A percentile compares a stretch with the other conserved stretches of the same genome.
phyloP scores from a whole-genome alignment of 2,329 filamentous ascomycete species.

The Cercospora berteroae region DNA sequence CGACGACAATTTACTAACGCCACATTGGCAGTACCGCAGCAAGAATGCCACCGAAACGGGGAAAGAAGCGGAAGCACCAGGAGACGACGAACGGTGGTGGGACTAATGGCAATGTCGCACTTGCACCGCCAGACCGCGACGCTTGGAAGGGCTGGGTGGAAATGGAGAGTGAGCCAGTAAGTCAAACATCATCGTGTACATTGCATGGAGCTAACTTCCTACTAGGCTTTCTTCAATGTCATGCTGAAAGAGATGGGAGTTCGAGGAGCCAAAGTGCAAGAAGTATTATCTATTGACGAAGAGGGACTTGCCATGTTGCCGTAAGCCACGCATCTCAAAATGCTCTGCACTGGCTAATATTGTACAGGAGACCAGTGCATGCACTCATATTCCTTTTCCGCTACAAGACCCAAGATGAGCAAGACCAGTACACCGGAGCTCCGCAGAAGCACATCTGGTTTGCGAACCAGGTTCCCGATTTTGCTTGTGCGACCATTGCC shows the following conservation, averaged over 20 bases:
- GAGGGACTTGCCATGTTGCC: constrained; percentile 62
- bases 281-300: constrained; percentile 72
- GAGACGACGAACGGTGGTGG: constrained; percentile 41
- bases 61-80: constrained; percentile 26
- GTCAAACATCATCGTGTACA: constrained; percentile 28
- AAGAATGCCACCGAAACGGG: constrained; percentile 28
- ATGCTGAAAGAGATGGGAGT: constrained; percentile 80
- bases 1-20: not conserved
- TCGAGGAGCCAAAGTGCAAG: constrained; percentile 67
- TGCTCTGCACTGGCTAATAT: constrained; percentile 29
- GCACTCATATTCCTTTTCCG: constrained; percentile 88
- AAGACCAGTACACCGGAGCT: constrained; percentile 47
- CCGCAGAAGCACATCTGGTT: constrained; percentile 76
- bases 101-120: constrained; percentile 21
- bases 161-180: constrained; percentile 83
- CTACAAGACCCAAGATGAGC: constrained; percentile 52
- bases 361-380: constrained; percentile 65
- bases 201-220: not conserved
- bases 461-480: constrained; percentile 83
- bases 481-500: constrained; percentile 89
- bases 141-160: constrained; percentile 75
- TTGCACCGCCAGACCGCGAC: constrained; percentile 50
- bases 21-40: not conserved
- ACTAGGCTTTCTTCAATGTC: constrained; percentile 76
- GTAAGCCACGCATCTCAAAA: constrained; percentile 5